A percentile compares a stretch with the other conserved stretches of the same genome.
These are phyloP conservation scores for Naganishia friedmannii DNA, from an alignment of 768 basidiomycete species.

Conservation along the genomic window DNA sequence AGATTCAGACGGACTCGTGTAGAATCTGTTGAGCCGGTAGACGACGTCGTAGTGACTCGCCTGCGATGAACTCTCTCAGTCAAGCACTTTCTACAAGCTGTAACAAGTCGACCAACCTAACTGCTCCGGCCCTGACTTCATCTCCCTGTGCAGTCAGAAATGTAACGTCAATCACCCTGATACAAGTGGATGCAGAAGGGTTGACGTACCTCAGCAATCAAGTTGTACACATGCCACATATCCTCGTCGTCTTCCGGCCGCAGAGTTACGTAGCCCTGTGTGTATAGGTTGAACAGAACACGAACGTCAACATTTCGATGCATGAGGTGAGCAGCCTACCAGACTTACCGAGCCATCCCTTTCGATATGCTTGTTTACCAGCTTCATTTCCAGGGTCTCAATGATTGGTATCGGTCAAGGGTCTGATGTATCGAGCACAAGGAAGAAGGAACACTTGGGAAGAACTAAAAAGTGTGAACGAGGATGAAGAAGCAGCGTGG, in stretches of 20 bases:
- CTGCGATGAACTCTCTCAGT: constrained; percentile 52
- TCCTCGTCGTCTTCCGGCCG: constrained; percentile 98
- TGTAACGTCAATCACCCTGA: constrained; percentile 3
- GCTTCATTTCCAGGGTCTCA: constrained; percentile 63
- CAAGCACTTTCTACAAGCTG: neutral
- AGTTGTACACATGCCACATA: constrained; percentile 99
- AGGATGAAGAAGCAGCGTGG: too few relatives aligned
- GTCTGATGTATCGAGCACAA: too few relatives aligned
- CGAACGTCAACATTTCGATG: neutral
- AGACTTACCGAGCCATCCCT: constrained; percentile 71
- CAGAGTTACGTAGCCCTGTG: constrained; percentile 85
- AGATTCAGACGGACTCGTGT: constrained; percentile 80
- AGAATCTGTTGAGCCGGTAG: constrained; percentile 91
- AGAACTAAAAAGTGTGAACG: too few relatives aligned
- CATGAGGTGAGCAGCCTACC: neutral
- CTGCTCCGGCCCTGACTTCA: constrained; percentile 75
- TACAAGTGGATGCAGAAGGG: neutral
- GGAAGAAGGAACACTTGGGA: too few relatives aligned
- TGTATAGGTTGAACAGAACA: constrained; percentile 13
- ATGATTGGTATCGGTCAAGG: too few relatives aligned
- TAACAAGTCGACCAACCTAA: constrained; percentile 59
- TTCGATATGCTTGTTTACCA: constrained; percentile 75
- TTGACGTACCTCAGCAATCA: constrained; percentile 69
- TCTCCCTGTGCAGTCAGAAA: constrained; percentile 60
- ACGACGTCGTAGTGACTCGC: constrained; percentile 80